Conservation (phyloP, 2,329 filamentous ascomycete species). For the Sclerotinia minor region DNA sequence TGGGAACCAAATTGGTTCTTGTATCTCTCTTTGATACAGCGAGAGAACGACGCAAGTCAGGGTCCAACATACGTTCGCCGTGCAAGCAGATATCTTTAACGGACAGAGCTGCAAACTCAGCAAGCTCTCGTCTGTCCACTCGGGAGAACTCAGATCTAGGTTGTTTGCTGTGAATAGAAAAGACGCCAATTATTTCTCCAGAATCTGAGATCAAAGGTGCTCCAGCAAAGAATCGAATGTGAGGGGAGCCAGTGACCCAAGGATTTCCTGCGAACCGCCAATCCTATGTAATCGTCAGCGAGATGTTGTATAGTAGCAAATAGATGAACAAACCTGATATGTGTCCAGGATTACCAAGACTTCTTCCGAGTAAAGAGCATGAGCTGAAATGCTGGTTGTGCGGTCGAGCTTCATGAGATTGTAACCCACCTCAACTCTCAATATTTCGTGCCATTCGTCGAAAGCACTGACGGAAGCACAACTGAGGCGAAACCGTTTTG, state of each 20-base stretch:
- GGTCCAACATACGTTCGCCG: slow-evolving; percentile 15
- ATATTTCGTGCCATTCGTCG: slow-evolving; percentile 39
- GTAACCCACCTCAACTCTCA: slow-evolving; percentile 41
- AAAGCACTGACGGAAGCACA: slow-evolving; percentile 43
- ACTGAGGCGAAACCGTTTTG: slow-evolving; percentile 36
- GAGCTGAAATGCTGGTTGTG: slow-evolving; percentile 42
- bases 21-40: slow-evolving; percentile 27
- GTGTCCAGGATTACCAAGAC: slow-evolving; percentile 43
- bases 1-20: slow-evolving; percentile 23
- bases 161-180: slow-evolving; percentile 39
- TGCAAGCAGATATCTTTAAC: slow-evolving; percentile 30
- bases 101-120: slow-evolving; percentile 34
- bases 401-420: slow-evolving; percentile 36
- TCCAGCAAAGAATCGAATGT: slow-evolving; percentile 44
- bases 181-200: slow-evolving; percentile 40
- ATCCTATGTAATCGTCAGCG: slow-evolving; percentile 37
- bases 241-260: slow-evolving; percentile 35
- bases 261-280: slow-evolving; percentile 44
- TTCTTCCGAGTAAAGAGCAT: slow-evolving; percentile 42
- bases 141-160: slow-evolving; percentile 38
- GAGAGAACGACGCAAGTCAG: slow-evolving; percentile 25
- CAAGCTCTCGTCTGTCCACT: slow-evolving; percentile 36
- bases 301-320: neutral
- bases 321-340: slow-evolving; percentile 35
- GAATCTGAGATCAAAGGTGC: slow-evolving; percentile 41